Evolutionary conservation across 2,329 filamentous ascomycete genomes (phyloP).

Genomic region (Colletotrichum orbiculare): DNA sequence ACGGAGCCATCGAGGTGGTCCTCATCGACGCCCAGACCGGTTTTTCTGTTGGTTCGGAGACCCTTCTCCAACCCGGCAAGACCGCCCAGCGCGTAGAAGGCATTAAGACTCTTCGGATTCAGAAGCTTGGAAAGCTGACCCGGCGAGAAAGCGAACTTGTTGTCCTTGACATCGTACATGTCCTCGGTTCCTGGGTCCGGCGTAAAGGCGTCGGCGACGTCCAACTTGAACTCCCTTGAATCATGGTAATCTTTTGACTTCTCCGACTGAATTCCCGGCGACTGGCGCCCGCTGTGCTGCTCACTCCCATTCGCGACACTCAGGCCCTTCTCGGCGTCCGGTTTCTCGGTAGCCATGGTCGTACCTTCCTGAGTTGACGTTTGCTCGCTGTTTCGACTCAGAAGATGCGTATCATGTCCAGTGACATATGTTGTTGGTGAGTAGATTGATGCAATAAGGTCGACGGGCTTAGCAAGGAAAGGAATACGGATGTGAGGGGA

Average conservation of each 20-base stretch:
- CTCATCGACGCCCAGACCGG: constrained; percentile 79
- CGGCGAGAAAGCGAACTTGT: constrained; percentile 78
- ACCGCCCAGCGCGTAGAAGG: constrained; percentile 81
- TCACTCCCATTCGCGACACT: constrained; percentile 6
- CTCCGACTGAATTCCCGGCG: constrained; percentile 17
- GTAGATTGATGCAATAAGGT: background rate
- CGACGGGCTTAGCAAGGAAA: too few species aligned
- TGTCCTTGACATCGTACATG: constrained; percentile 74
- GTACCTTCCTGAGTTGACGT: background rate
- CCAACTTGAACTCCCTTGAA: constrained; percentile 37
- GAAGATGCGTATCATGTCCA: background rate
- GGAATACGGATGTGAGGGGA: too few species aligned
- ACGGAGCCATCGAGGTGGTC: constrained; percentile 70
- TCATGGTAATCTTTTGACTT: constrained; percentile 15
- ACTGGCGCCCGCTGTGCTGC: constrained; percentile 6
- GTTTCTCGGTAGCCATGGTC: constrained; percentile 23
- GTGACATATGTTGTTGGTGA: background rate
- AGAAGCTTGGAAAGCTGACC: constrained; percentile 81
- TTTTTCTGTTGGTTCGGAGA: constrained; percentile 70
- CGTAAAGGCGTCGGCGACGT: constrained; percentile 46
- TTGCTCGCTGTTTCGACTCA: background rate
- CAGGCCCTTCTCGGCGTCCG: constrained; percentile 26
- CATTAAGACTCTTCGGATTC: constrained; percentile 81
- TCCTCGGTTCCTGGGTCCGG: constrained; percentile 76
- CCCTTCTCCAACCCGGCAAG: constrained; percentile 79